Evolutionary conservation across 2,329 filamentous ascomycete genomes (phyloP).

Genomic region (Apiospora malaysiana): DNA sequence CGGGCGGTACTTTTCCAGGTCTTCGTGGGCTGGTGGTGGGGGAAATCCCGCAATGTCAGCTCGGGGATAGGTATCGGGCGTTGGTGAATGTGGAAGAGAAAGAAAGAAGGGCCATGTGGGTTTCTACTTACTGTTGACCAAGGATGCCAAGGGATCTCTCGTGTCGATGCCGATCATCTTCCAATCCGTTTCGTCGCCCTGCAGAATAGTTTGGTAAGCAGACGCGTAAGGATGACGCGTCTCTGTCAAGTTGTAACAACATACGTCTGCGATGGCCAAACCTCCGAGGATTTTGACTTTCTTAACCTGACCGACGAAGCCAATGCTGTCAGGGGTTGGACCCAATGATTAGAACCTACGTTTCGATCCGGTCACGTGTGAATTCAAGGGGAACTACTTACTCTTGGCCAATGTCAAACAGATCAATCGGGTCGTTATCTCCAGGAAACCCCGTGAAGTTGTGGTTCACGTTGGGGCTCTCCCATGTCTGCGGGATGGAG

Average conservation of each 20-base stretch:
- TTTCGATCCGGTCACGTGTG: not conserved
- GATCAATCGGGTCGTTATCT: slow-evolving; percentile 50
- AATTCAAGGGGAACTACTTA: slow-evolving; percentile 31
- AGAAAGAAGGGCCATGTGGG: not conserved
- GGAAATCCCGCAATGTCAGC: not conserved
- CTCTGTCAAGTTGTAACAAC: not conserved
- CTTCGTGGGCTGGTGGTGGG: not conserved
- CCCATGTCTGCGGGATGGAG: slow-evolving; percentile 52
- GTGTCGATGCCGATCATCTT: not conserved
- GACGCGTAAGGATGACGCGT: not conserved
- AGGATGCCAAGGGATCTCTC: not conserved
- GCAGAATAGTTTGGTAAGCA: not conserved
- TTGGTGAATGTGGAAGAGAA: no score
- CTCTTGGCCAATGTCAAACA: slow-evolving; percentile 47
- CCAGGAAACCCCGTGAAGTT: slow-evolving; percentile 44
- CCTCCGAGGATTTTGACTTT: not conserved
- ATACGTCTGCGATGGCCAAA: not conserved
- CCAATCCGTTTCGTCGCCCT: not conserved
- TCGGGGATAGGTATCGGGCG: no score
- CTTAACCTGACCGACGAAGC: slow-evolving; percentile 4
- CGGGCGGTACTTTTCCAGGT: not conserved
- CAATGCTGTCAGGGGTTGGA: not conserved
- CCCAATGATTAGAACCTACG: not conserved
- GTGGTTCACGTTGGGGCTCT: slow-evolving; percentile 48
- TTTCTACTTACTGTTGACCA: not conserved